Percentiles rank a stretch among this genome's conserved stretches.
Conservation (phyloP, 2,329 filamentous ascomycete genomes). For the Colletotrichum camelliae region DNA sequence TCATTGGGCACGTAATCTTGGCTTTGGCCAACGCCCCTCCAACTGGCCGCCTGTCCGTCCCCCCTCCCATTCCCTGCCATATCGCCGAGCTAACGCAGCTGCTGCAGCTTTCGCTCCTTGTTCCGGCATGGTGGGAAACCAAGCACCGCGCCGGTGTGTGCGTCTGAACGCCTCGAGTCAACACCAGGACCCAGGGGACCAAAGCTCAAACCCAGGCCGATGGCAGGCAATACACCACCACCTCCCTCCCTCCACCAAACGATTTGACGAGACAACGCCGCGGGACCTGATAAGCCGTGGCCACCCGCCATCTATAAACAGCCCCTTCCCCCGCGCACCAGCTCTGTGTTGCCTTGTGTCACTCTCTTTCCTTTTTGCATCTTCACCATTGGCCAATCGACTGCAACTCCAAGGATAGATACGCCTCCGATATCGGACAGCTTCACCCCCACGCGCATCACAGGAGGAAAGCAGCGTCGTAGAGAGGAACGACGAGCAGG, state of each 20-base stretch:
- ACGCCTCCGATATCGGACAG: slow-evolving; percentile 9
- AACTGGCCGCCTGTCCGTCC: not conserved
- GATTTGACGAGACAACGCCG: not conserved
- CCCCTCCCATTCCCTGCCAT: not conserved
- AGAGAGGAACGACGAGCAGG: not conserved
- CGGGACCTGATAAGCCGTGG: slow-evolving; percentile 16
- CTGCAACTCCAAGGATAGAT: not conserved
- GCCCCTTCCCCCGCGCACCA: slow-evolving; percentile 1
- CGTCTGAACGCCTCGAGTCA: slow-evolving; percentile 12
- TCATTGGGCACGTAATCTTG: slow-evolving; percentile 11
- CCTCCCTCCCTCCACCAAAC: not conserved
- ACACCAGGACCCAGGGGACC: not conserved
- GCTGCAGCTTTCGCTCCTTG: not conserved
- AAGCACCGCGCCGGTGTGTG: not conserved
- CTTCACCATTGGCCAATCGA: slow-evolving; percentile 1
- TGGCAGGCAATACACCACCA: not conserved
- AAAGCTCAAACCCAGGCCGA: slow-evolving; percentile 2
- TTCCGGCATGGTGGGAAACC: not conserved
- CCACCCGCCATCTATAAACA: slow-evolving; percentile 23
- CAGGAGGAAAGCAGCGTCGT: not conserved
- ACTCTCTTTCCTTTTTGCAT: not conserved
- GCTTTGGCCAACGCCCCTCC: not conserved
- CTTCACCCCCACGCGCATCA: not conserved
- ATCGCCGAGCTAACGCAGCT: slow-evolving; percentile 3
- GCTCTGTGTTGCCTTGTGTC: not conserved